Evolutionary conservation across 140 eudicot genomes (phyloP), one percentile per base, ranked within the genome.

Genomic region (Cichorium intybus): DNA sequence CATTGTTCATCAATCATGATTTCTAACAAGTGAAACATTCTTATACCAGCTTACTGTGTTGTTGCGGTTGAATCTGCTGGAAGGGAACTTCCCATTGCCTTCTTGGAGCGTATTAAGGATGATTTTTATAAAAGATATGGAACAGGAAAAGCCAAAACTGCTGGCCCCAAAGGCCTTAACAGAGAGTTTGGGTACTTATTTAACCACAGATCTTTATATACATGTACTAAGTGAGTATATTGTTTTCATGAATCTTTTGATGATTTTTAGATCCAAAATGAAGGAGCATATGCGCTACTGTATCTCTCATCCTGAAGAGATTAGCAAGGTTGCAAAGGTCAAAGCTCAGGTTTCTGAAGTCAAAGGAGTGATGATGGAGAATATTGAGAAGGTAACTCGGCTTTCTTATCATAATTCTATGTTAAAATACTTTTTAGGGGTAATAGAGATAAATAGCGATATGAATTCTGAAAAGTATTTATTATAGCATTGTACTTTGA

Each of bases 301-400:
- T 49, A 26, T 79, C 56, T 60, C 70, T 18, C 79, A 79, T 37
- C 83, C 83, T 17, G 83, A 79, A 60, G 83, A 79, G 65, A 79
- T 79, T 14, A 79, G 77, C 80, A 79, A 79, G 59, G 49, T 79
- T 68, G 79, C 83, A 10, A 79, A 68, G 76, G 83, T 79, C 37
- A 79, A 79, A 54, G 83, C 83, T 65, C 83, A 79, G 52, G 79
- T 79, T 62, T 73, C 76, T 24, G 83, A 79, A 73, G 83, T 79
- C 48, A 79, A 73, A 56, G 83, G 83, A 57, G 79, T 79, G 24
- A 79, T 79, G 80, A 79, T 79, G 83, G 83, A 79, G 56, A 79
- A 79, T 34, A 73, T 79, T 49, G 83, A 79, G 59, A 79, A 79
- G 83, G 83, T 73, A 62, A 58, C 7, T 43, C 14, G 45, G 43